Evolutionary conservation across 352 stramenopile genomes (phyloP), one percentile per base, ranked within the genome.

Genomic region (Globisporangium barbulae): DNA sequence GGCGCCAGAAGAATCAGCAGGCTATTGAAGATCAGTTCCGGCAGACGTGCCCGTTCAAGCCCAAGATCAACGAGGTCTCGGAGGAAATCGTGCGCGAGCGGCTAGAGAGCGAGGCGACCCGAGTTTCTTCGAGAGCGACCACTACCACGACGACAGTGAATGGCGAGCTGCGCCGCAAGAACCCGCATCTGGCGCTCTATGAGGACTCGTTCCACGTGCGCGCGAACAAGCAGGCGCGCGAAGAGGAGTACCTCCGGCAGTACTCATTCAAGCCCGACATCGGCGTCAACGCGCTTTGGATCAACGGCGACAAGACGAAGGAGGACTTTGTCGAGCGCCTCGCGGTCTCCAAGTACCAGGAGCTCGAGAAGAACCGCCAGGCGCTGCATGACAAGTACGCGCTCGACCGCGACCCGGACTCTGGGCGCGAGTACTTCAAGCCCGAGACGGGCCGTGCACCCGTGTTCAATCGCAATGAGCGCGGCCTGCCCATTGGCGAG

Each of bases 191-290:
- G 22, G 76, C 81, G n/a, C 64, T 94, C 37, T 94, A 94, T 52
- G 85, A 91, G 62, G 74, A 93, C 53, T 76, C 81, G 17, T 87
- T 86, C 48, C 67, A 87, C 15, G 71, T 69, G 12, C 72, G 73
- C 35, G 70, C 73, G 1, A 63, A 76, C 19, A 69, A 72, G 0
- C 71, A 89, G 31, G 77, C 78, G 15, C 68, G 70, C 5, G 83
- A 91, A 44, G 61, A 81, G 17, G 76, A 78, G 59, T 83, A 90
- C 59, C 56, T 86, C 21, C 75, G 72, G 45, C 81, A 90, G 67
- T 91, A 85, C 66, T 59, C 85, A 13, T 90, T 92, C 73, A 90
- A 90, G 61, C 85, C 85, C 21, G 72, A 93, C 61, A 92, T 93
- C 57, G 85, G 85, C 15, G 75, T 92, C 10, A 91, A 91, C 57